These are phyloP conservation scores for Talaromyces ruber DNA, from an alignment of 495 filamentous ascomycete genomes.

Conservation along the genomic window DNA sequence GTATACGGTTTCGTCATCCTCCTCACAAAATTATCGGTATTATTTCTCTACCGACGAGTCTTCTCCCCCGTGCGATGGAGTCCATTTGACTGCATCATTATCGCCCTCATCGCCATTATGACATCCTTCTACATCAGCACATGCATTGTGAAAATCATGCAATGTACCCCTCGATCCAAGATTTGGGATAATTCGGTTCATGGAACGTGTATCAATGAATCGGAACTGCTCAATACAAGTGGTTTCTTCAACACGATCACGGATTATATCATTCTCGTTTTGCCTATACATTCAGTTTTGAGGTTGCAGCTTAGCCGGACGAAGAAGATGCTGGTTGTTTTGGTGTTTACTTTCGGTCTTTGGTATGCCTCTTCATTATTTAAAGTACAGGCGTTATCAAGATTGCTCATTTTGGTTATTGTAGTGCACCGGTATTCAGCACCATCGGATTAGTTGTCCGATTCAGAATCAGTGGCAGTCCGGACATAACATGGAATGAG, in stretches of 20 bases:
- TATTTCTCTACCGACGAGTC: constrained; percentile 23
- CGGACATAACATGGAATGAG: constrained; percentile 17
- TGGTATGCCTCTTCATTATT: constrained; percentile 13
- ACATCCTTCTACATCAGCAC: constrained; percentile 14
- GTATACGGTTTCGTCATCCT: constrained; percentile 18
- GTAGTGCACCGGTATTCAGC: constrained; percentile 19
- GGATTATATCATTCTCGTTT: constrained; percentile 19
- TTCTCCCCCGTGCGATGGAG: constrained; percentile 19
- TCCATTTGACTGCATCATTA: constrained; percentile 17
- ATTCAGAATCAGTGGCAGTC: constrained; percentile 10
- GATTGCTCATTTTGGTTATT: not conserved
- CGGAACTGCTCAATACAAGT: constrained; percentile 16
- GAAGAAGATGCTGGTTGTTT: constrained; percentile 15
- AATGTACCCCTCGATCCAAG: constrained; percentile 14
- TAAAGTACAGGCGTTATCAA: no score
- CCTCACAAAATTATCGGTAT: constrained; percentile 21
- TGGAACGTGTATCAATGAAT: constrained; percentile 14
- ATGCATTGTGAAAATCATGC: constrained; percentile 16
- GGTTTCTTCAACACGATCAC: constrained; percentile 23
- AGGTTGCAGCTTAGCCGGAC: constrained; percentile 10
- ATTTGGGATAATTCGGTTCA: constrained; percentile 13
- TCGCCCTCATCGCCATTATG: constrained; percentile 14
- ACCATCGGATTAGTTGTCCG: constrained; percentile 16
- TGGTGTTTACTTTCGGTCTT: constrained; percentile 22
- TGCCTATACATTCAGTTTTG: constrained; percentile 19